These are phyloP conservation scores for Sclerotinia nivalis DNA, from an alignment of 2,329 filamentous ascomycete species.

Conservation along the genomic window DNA sequence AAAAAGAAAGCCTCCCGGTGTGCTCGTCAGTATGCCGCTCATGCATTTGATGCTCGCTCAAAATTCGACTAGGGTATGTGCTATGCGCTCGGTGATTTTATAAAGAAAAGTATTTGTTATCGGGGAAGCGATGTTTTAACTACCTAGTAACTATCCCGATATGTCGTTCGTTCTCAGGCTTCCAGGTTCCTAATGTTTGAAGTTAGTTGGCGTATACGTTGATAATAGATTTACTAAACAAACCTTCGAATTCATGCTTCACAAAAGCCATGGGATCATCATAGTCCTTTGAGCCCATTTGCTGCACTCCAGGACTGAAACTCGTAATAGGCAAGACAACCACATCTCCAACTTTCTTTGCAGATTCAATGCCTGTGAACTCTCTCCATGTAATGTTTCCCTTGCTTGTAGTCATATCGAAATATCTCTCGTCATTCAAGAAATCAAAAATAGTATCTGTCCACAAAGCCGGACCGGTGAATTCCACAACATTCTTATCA, in stretches of 20 bases:
- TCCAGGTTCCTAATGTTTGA: conserved; percentile 64
- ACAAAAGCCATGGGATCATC: conserved; percentile 98
- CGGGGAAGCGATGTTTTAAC: background rate
- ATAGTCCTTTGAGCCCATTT: conserved; percentile 86
- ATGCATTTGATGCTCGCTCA: conserved; percentile 25
- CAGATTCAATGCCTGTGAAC: conserved; percentile 81
- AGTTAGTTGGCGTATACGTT: conserved; percentile 13
- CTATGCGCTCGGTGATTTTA: conserved; percentile 12
- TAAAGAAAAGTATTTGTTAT: background rate
- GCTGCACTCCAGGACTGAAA: conserved; percentile 90
- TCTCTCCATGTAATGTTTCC: conserved; percentile 80
- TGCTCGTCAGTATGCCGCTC: conserved; percentile 18
- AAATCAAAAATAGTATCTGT: conserved; percentile 90
- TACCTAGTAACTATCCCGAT: conserved; percentile 51
- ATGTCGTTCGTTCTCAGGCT: conserved; percentile 69
- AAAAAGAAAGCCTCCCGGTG: conserved; percentile 13
- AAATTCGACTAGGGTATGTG: conserved; percentile 13
- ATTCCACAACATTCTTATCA: conserved; percentile 79
- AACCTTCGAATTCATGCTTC: conserved; percentile 94
- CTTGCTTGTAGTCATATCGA: conserved; percentile 68
- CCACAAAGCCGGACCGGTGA: conserved; percentile 92
- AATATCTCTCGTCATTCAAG: conserved; percentile 88
- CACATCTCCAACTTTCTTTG: conserved; percentile 90
- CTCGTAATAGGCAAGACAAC: conserved; percentile 93
- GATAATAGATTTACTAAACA: background rate